Base-by-base conservation (phyloP, 164 flowering plant genomes). In the Nymphaea thermarum region DNA sequence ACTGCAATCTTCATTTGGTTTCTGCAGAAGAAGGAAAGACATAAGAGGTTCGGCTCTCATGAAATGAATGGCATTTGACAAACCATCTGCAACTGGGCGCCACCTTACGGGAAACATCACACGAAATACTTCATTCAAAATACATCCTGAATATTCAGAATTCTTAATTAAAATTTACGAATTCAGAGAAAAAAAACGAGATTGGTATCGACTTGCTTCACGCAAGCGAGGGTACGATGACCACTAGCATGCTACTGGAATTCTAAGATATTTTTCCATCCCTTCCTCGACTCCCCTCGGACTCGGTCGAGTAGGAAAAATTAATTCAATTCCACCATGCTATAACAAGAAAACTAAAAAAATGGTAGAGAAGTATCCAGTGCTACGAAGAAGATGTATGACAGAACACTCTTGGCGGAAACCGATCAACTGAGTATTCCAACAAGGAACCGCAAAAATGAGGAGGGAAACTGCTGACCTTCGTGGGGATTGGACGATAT, bases 1-100 rank as follows among this genome's bases (percentile, higher is more conserved):
- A 76, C 96, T 90, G 82, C 99, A 95, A 10, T 62, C 73, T 42
- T 73, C 75, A 36, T 66, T 77, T 42, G 83, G 62, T 0, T 63
- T 72, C 94, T 87, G 3, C 0, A 47, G 55, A 47, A 12, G 12
- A 47, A 47, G 12, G 55, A 47, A 47, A 47, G 12, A 47, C 11
- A 47, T 6, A 2, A 47, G 2, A 6, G 12, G 55, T 47, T 2
- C 7, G 55, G 7, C 55, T 12, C 12, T 6, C 55, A 47, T 6
- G 2, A 47, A 47, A 6, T 47, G 3, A 47, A 47, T 6, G 55
- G 55, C 7, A 47, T 12, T 4, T 47, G 7, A 47, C 7, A 47
- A 47, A 12, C 5, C 7, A 47, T 47, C 36, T 25, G 36, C 36
- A 25, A 25, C 36, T 25, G 36, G 36, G 36, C 1, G 36, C 36